Percentiles rank a stretch among this genome's conserved stretches.
Conservation (phyloP, 1,284 basidiomycete genomes). For the Limonomyces culmigenus region DNA sequence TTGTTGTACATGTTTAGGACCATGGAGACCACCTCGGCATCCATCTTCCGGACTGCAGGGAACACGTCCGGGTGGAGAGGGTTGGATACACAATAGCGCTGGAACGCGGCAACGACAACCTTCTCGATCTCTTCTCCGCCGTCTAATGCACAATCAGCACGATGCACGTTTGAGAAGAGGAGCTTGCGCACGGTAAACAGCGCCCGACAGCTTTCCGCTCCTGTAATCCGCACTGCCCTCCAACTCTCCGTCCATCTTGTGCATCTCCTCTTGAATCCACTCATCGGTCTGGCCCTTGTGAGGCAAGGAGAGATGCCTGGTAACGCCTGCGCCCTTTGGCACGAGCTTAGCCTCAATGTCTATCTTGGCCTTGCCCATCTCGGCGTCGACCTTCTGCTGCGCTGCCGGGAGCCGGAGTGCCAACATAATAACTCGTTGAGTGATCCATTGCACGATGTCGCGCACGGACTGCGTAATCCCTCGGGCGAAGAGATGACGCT, state of each 20-base stretch:
- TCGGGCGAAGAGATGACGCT: slow-evolving; percentile 62
- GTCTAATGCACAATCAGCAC: slow-evolving; percentile 24
- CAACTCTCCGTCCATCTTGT: slow-evolving; percentile 51
- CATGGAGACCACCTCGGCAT: slow-evolving; percentile 94
- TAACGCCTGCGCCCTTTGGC: slow-evolving; percentile 39
- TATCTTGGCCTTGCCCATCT: slow-evolving; percentile 51
- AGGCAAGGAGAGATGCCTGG: slow-evolving; percentile 53
- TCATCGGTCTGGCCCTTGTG: slow-evolving; percentile 48
- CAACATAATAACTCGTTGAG: slow-evolving; percentile 43
- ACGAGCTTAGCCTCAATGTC: slow-evolving; percentile 58
- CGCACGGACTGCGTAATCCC: slow-evolving; percentile 34
- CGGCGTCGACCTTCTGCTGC: slow-evolving; percentile 45
- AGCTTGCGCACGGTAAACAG: slow-evolving; percentile 65
- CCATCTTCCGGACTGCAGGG: slow-evolving; percentile 92
- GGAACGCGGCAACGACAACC: slow-evolving; percentile 53
- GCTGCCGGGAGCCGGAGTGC: slow-evolving; percentile 53
- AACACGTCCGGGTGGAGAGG: slow-evolving; percentile 94
- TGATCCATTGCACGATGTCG: slow-evolving; percentile 40
- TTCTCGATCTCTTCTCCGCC: slow-evolving; percentile 71
- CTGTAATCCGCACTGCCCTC: slow-evolving; percentile 39
- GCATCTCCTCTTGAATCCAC: slow-evolving; percentile 71
- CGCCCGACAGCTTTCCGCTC: slow-evolving; percentile 69
- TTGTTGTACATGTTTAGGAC: slow-evolving; percentile 78
- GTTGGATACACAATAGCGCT: slow-evolving; percentile 67
- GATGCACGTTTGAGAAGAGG: slow-evolving; percentile 1